phyloP scores from a whole-genome alignment of 2,329 filamentous ascomycete genomes.

The Onygena corvina region DNA sequence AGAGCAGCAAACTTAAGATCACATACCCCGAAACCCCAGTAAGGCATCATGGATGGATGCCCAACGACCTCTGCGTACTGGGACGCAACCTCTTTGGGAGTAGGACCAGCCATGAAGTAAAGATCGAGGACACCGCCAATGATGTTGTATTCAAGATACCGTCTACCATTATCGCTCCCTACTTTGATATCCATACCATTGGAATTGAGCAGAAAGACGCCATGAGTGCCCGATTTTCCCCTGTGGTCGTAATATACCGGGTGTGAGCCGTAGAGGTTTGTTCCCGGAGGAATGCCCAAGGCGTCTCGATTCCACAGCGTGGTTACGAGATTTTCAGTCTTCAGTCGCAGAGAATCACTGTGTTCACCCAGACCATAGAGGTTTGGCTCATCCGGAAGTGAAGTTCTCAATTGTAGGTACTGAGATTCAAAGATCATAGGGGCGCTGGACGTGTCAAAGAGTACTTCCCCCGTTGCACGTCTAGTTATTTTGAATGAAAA shows the following conservation, averaged over 20 bases:
- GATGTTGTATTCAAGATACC: constrained; percentile 64
- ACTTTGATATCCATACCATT: constrained; percentile 62
- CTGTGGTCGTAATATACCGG: constrained; percentile 59
- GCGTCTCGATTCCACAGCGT: constrained; percentile 54
- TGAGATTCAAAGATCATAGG: constrained; percentile 59
- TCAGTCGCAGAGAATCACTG: constrained; percentile 52
- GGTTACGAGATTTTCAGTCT: constrained; percentile 52
- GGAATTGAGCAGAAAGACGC: constrained; percentile 52
- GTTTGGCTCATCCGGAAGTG: constrained; percentile 51
- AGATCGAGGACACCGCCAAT: constrained; percentile 61
- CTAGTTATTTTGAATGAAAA: constrained; percentile 50
- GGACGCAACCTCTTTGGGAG: constrained; percentile 41
- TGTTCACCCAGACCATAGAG: constrained; percentile 65
- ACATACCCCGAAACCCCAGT: constrained; percentile 46
- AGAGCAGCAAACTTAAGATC: background rate
- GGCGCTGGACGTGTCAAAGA: constrained; percentile 54
- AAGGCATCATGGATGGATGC: constrained; percentile 45
- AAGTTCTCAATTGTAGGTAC: constrained; percentile 58
- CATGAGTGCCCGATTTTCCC: constrained; percentile 42
- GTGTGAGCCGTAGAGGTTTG: constrained; percentile 57
- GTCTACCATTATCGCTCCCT: constrained; percentile 34
- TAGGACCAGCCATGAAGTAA: constrained; percentile 48
- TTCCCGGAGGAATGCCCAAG: constrained; percentile 43
- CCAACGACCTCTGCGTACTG: constrained; percentile 46
- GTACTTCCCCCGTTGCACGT: constrained; percentile 15